A percentile compares a stretch with the other conserved stretches of the same genome.
These are phyloP conservation scores for Seminavis robusta DNA, from an alignment of 108 stramenopile genomes.

Conservation along the genomic window DNA sequence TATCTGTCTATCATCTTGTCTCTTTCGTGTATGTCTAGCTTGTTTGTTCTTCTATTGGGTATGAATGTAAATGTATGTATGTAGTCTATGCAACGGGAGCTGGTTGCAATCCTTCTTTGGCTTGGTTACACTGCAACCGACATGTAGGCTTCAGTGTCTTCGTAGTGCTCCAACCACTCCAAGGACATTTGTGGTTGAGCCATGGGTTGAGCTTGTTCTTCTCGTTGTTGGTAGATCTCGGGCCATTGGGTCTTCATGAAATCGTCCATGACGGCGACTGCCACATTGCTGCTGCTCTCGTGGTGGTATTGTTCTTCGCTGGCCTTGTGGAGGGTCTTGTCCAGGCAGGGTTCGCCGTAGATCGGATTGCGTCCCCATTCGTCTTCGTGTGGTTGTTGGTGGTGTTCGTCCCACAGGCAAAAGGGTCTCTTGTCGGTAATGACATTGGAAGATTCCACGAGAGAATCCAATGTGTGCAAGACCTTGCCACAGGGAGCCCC, in stretches of 20 bases:
- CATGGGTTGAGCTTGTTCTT: no score
- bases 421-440: constrained; percentile 9
- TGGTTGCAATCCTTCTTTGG: no score
- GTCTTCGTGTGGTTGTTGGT: constrained; percentile 8
- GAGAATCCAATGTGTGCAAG: constrained; percentile 21
- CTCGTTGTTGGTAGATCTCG: no score
- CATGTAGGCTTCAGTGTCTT: no score
- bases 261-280: constrained; percentile 15
- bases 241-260: constrained; percentile 16
- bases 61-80: no score
- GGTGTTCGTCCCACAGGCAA: constrained; percentile 18
- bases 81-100: no score
- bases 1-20: no score
- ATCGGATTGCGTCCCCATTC: constrained; percentile 19
- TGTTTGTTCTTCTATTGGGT: no score
- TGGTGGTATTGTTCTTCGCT: constrained; percentile 23
- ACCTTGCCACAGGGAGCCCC: constrained; percentile 22
- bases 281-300: background rate
- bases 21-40: no score
- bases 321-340: constrained; percentile 13
- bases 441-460: constrained; percentile 3
- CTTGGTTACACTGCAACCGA: no score
- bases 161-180: no score
- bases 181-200: no score
- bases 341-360: background rate